A percentile compares a stretch with the other conserved stretches of the same genome.
These are phyloP conservation scores for Penicillium verhagenii DNA, from an alignment of 495 filamentous ascomycete genomes.

Conservation along the genomic window DNA sequence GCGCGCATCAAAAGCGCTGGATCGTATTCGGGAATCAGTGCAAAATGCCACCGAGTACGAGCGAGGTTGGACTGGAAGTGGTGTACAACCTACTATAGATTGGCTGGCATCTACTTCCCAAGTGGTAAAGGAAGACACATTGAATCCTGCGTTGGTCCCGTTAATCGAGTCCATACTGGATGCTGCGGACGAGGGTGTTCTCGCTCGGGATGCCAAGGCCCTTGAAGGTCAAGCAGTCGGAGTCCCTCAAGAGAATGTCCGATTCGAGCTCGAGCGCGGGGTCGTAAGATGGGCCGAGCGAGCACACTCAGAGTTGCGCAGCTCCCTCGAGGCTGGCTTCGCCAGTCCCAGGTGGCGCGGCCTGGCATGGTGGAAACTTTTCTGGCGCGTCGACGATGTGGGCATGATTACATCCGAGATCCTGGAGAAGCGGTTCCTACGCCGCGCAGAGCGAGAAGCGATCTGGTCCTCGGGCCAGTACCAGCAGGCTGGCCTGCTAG, in stretches of 20 bases:
- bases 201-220: slow-evolving; percentile 44
- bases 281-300: slow-evolving; percentile 72
- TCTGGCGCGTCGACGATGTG: slow-evolving; percentile 93
- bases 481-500: slow-evolving; percentile 61
- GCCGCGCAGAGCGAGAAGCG: slow-evolving; percentile 67
- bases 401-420: slow-evolving; percentile 75
- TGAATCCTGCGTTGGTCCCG: slow-evolving; percentile 61
- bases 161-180: slow-evolving; percentile 67
- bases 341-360: slow-evolving; percentile 66
- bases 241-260: slow-evolving; percentile 40
- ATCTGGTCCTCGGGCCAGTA: slow-evolving; percentile 82
- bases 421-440: slow-evolving; percentile 69
- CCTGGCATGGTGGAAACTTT: slow-evolving; percentile 89
- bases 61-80: slow-evolving; percentile 69
- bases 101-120: slow-evolving; percentile 62
- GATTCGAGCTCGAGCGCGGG: slow-evolving; percentile 50
- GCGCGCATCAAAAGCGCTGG: slow-evolving; percentile 56
- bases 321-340: slow-evolving; percentile 73
- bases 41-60: slow-evolving; percentile 69
- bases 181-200: slow-evolving; percentile 54
- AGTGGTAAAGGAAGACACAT: slow-evolving; percentile 32
- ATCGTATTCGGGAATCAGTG: slow-evolving; percentile 63
- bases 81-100: slow-evolving; percentile 59
- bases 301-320: slow-evolving; percentile 79
- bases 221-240: slow-evolving; percentile 32